Conservation (phyloP, 371 early-diverging fungal genomes). For the Haplosporangium sp. region DNA sequence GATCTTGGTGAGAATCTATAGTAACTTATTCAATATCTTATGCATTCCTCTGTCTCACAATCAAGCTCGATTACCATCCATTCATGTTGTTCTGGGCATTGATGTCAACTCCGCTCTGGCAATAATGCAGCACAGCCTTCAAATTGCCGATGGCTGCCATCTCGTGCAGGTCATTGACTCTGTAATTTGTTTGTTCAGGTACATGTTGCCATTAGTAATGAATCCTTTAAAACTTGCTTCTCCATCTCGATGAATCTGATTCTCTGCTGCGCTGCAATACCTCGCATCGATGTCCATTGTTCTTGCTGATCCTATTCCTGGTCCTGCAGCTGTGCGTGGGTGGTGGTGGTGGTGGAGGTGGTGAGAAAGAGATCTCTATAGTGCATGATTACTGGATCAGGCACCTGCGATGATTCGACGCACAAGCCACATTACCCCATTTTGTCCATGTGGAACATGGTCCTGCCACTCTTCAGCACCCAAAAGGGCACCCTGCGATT, state of each 20-base stretch:
- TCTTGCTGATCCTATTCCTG: background rate
- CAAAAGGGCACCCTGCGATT: too few species aligned
- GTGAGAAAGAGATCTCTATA: too few species aligned
- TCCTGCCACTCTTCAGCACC: too few species aligned
- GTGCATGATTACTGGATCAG: too few species aligned
- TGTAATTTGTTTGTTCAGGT: too few species aligned
- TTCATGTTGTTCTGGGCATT: constrained; percentile 77
- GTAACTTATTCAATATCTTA: background rate
- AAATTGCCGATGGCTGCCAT: constrained; percentile 81
- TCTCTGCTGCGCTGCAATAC: too few species aligned
- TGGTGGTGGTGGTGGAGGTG: too few species aligned
- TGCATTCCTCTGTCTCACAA: constrained; percentile 1
- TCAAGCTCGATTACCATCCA: constrained; percentile 63
- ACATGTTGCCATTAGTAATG: too few species aligned
- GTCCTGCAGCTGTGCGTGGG: background rate
- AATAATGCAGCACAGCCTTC: constrained; percentile 70
- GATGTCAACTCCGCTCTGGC: constrained; percentile 70
- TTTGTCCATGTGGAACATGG: too few species aligned
- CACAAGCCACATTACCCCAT: too few species aligned
- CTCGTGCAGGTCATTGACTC: constrained; percentile 65
- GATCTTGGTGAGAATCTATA: background rate
- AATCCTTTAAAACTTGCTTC: background rate
- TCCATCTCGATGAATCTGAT: too few species aligned
- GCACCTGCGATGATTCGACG: too few species aligned
- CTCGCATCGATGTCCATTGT: constrained; percentile 4